Evolutionary conservation across 139 green algal species (phyloP).

Genomic region (Coelastrella sp.): DNA sequence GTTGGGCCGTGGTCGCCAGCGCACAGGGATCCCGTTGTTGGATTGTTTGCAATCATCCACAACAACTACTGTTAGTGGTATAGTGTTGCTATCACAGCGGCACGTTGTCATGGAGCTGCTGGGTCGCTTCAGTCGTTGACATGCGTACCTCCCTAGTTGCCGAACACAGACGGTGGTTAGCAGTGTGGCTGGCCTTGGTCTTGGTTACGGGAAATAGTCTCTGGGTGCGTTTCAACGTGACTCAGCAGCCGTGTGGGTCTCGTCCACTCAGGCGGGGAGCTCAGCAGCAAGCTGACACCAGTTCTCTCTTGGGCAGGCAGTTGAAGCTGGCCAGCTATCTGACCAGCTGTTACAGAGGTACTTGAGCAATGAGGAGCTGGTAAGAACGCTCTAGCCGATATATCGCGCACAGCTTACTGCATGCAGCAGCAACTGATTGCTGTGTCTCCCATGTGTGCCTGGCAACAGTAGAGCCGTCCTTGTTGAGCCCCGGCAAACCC

Average conservation of each 20-base stretch:
- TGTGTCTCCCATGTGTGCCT: not conserved
- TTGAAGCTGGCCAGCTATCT: conserved; percentile 7
- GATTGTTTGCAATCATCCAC: too few species aligned
- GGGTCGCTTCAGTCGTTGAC: not conserved
- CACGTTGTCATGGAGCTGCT: too few species aligned
- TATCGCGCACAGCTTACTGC: not conserved
- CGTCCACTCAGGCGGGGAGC: too few species aligned
- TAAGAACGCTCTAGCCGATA: not conserved
- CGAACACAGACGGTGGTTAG: not conserved
- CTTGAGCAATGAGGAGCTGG: conserved; percentile 46
- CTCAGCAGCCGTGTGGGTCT: not conserved
- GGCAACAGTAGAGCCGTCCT: not conserved
- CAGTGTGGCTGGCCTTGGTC: not conserved
- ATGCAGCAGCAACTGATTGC: not conserved
- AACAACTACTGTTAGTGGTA: too few species aligned
- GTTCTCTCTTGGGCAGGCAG: not conserved
- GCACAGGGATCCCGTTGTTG: too few species aligned
- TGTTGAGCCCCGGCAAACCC: not conserved
- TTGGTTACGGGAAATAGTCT: not conserved
- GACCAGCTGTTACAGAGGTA: conserved; percentile 43
- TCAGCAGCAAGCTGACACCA: not conserved
- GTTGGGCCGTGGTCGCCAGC: too few species aligned
- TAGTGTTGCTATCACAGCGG: too few species aligned
- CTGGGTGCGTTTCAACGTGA: not conserved
- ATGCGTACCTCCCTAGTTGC: not conserved